Conservation (phyloP, 2,329 filamentous ascomycete genomes). For the Penicillium thymicola region DNA sequence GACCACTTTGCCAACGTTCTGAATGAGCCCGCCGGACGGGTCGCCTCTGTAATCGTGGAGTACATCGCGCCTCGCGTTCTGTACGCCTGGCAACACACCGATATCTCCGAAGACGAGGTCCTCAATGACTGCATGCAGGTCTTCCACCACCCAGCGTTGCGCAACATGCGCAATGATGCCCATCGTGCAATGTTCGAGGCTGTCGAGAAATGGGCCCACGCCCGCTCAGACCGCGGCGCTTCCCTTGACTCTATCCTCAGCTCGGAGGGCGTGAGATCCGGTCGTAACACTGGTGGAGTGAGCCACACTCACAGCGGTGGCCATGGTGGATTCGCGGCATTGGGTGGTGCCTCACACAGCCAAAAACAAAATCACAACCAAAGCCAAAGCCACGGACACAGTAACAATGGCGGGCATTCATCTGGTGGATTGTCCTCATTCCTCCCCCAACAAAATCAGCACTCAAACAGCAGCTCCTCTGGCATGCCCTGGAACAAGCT, state of each 20-base stretch:
- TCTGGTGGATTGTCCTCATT: conserved; percentile 22
- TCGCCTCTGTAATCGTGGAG: conserved; percentile 73
- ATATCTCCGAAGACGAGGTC: conserved; percentile 78
- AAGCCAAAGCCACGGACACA: conserved; percentile 16
- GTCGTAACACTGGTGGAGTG: conserved; percentile 60
- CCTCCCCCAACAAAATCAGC: conserved; percentile 12
- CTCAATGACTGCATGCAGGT: conserved; percentile 74
- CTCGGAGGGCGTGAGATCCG: conserved; percentile 76
- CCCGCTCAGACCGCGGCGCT: conserved; percentile 62
- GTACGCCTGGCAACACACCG: conserved; percentile 88
- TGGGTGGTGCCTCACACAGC: conserved; percentile 20
- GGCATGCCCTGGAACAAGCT: conserved; percentile 25
- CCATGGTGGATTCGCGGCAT: conserved; percentile 22
- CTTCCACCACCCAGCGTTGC: conserved; percentile 86
- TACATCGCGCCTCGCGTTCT: conserved; percentile 84
- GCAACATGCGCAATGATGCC: conserved; percentile 71
- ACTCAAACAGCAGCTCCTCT: conserved; percentile 15
- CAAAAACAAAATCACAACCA: conserved; percentile 17
- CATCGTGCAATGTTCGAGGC: conserved; percentile 87
- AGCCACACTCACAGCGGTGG: conserved; percentile 35
- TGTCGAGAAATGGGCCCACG: conserved; percentile 75
- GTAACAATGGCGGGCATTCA: conserved; percentile 3
- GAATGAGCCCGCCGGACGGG: conserved; percentile 71
- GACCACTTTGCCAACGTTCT: conserved; percentile 79
- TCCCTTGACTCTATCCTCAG: conserved; percentile 72